A percentile compares a stretch with the other conserved stretches of the same genome.
phyloP scores from a whole-genome alignment of 352 stramenopile genomes.

The Phytopythium montanum region DNA sequence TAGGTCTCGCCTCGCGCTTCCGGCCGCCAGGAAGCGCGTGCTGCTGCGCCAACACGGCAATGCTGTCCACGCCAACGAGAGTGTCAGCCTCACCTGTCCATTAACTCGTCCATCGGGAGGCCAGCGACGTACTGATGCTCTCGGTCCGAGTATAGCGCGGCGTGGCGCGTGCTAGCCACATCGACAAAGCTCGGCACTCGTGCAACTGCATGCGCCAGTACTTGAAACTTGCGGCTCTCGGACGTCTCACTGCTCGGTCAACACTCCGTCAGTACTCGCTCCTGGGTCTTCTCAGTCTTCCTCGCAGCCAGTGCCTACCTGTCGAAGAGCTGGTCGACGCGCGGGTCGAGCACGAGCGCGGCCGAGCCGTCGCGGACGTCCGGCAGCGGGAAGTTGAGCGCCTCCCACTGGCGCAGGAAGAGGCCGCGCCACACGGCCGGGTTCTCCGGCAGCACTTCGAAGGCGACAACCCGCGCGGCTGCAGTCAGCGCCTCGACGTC shows the following conservation, averaged over 20 bases:
- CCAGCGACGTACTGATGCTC: conserved; percentile 39
- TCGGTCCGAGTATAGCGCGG: conserved; percentile 30
- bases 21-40: conserved; percentile 14
- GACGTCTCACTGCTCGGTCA: conserved; percentile 31
- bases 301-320: conserved; percentile 20
- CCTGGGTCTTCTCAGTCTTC: neutral
- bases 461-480: conserved; percentile 33
- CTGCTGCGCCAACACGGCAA: conserved; percentile 14
- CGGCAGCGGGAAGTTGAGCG: conserved; percentile 54
- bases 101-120: neutral
- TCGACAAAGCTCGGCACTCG: conserved; percentile 68
- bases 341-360: conserved; percentile 34
- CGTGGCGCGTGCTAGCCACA: conserved; percentile 39
- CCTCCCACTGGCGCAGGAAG: conserved; percentile 56
- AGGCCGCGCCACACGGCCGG: conserved; percentile 57
- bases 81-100: conserved; percentile 2
- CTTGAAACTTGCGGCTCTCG: conserved; percentile 67
- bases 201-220: conserved; percentile 63
- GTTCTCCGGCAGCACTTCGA: conserved; percentile 39
- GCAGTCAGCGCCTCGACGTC: conserved; percentile 59
- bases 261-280: neutral
- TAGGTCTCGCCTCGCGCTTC: conserved; percentile 12
- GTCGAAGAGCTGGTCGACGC: conserved; percentile 37
- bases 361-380: conserved; percentile 13
- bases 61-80: neutral